Percentiles rank a stretch among this genome's conserved stretches.
These are phyloP conservation scores for Hanseniaspora singularis DNA, from an alignment of 805 yeast genomes.

Conservation along the genomic window DNA sequence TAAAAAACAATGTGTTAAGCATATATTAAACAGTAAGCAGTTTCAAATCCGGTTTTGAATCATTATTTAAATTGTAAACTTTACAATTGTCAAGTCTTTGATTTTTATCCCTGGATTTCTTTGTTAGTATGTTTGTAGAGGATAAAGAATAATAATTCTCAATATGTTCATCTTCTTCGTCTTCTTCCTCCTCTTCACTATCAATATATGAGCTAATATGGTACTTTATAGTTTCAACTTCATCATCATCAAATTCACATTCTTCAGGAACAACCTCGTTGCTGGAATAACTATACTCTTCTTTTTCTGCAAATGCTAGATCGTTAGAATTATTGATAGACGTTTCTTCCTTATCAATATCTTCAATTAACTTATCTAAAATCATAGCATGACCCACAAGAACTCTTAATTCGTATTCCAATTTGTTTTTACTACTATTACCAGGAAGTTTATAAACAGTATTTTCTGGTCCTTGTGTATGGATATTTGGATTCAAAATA, in stretches of 20 bases:
- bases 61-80: background rate
- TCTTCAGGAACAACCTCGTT: background rate
- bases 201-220: background rate
- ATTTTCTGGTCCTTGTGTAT: no score
- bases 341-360: constrained; percentile 10
- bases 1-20: no score
- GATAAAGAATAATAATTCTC: no score
- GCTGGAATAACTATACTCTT: background rate
- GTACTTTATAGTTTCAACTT: background rate
- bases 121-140: no score
- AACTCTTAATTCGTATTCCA: constrained; percentile 23
- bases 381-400: constrained; percentile 29
- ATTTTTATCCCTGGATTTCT: no score
- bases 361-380: constrained; percentile 24
- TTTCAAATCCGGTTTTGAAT: background rate
- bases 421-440: background rate
- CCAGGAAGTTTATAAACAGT: no score
- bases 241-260: background rate
- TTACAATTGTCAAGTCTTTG: no score
- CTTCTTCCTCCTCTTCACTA: background rate
- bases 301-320: background rate
- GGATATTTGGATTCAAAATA: constrained; percentile 6
- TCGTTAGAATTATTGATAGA: no score
- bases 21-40: no score
- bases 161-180: background rate